These are phyloP conservation scores for Rugosomyces carneus DNA, from an alignment of 1,284 basidiomycete genomes.

Conservation along the genomic window DNA sequence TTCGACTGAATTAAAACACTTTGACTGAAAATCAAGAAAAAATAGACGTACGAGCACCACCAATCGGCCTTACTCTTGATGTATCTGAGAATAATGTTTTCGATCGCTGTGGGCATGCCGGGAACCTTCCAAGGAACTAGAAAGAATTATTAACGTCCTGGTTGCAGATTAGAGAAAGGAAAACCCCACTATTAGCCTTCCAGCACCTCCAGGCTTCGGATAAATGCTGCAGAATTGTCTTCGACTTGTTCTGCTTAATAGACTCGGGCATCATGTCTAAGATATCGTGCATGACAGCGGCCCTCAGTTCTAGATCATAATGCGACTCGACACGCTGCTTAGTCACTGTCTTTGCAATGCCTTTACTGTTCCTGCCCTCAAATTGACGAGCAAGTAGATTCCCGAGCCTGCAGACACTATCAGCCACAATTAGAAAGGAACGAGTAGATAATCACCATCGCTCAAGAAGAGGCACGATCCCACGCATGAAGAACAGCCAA, in stretches of 20 bases:
- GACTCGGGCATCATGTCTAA: constrained; percentile 99
- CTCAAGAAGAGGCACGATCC: constrained; percentile 95
- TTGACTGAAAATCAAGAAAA: not conserved
- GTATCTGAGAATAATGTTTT: constrained; percentile 98
- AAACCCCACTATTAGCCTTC: constrained; percentile 87
- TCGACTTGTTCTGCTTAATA: constrained; percentile 98
- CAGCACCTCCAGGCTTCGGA: constrained; percentile 98
- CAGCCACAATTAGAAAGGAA: not conserved
- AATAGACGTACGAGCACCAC: constrained; percentile 84
- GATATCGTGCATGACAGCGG: constrained; percentile 99
- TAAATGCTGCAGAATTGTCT: constrained; percentile 96
- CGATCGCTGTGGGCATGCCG: constrained; percentile 96
- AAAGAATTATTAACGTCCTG: too few species aligned
- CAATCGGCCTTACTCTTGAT: constrained; percentile 99
- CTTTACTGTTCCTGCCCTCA: constrained; percentile 96
- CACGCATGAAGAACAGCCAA: constrained; percentile 99
- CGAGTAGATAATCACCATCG: constrained; percentile 56
- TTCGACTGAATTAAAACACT: constrained; percentile 24
- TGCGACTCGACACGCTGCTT: constrained; percentile 99
- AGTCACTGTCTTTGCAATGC: constrained; percentile 92
- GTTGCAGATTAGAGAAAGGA: constrained; percentile 16
- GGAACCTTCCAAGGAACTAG: constrained; percentile 90
- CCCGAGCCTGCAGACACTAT: constrained; percentile 60
- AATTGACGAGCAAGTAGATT: constrained; percentile 98
- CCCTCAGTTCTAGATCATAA: constrained; percentile 95